A percentile compares a stretch with the other conserved stretches of the same genome.
Conservation (phyloP, 2,329 filamentous ascomycete genomes). For the Fusarium clavum region DNA sequence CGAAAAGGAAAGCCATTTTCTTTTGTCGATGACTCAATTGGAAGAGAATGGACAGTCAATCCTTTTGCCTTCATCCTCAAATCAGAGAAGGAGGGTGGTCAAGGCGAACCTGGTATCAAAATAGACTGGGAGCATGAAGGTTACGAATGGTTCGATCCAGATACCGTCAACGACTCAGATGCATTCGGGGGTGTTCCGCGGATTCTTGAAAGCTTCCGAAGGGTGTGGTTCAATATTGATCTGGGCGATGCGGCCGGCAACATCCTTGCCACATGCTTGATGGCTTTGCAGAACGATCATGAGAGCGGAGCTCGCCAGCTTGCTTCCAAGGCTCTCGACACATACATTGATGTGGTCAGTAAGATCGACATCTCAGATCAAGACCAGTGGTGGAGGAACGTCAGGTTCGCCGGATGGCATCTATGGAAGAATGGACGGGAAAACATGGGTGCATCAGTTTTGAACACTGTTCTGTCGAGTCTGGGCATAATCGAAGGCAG, state of each 20-base stretch:
- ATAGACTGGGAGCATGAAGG: conserved; percentile 73
- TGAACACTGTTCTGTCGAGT: conserved; percentile 60
- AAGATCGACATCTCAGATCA: conserved; percentile 45
- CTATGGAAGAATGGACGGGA: conserved; percentile 74
- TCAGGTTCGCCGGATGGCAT: conserved; percentile 71
- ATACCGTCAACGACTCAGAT: conserved; percentile 59
- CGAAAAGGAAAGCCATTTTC: conserved; percentile 69
- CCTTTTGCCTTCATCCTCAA: conserved; percentile 70
- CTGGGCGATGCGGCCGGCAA: conserved; percentile 59
- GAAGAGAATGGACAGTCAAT: conserved; percentile 70
- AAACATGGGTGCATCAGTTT: conserved; percentile 72
- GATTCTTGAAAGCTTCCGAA: conserved; percentile 66
- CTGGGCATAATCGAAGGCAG: conserved; percentile 56
- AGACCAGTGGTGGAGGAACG: conserved; percentile 65
- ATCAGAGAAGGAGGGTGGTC: conserved; percentile 35
- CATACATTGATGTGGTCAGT: conserved; percentile 60
- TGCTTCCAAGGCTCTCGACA: conserved; percentile 63
- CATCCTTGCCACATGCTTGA: conserved; percentile 60
- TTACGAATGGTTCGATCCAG: conserved; percentile 68
- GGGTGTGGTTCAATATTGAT: conserved; percentile 69
- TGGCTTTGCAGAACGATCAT: conserved; percentile 65
- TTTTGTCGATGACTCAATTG: conserved; percentile 64
- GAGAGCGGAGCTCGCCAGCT: conserved; percentile 70
- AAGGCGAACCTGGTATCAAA: conserved; percentile 60
- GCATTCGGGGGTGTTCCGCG: conserved; percentile 66